Percentiles rank a stretch among this genome's conserved stretches.
Evolutionary conservation across 371 early-diverging fungal genomes (phyloP).

Genomic region (Entomophthora muscae): DNA sequence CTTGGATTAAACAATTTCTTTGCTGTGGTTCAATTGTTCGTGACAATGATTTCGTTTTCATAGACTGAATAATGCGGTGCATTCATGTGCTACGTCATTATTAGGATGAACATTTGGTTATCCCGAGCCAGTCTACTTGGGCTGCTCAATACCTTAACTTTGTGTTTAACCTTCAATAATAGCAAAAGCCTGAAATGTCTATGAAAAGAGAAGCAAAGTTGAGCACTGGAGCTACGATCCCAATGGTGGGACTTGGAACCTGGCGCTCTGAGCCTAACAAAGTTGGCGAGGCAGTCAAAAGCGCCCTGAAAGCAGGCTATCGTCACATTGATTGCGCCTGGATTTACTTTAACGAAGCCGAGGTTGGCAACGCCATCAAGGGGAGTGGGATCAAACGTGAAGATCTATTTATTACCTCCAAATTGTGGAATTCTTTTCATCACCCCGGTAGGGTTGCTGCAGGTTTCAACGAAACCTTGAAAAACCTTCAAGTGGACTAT

Average conservation of each 20-base stretch:
- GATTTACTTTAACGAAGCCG: slow-evolving; percentile 40
- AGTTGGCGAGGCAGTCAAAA: slow-evolving; percentile 6
- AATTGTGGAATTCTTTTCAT: slow-evolving; percentile 31
- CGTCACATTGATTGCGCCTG: slow-evolving; percentile 12
- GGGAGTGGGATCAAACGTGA: slow-evolving; percentile 36
- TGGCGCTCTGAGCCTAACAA: slow-evolving; percentile 9
- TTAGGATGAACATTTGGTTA: too few species aligned
- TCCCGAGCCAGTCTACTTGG: too few species aligned
- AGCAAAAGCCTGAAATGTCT: slow-evolving; percentile 2
- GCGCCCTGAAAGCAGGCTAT: slow-evolving; percentile 12
- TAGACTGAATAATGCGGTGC: too few species aligned
- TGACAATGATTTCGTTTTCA: too few species aligned
- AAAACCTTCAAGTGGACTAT: slow-evolving; percentile 32
- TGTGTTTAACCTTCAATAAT: too few species aligned
- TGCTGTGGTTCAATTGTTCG: too few species aligned
- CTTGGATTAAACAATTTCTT: too few species aligned
- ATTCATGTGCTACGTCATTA: too few species aligned
- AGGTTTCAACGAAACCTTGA: slow-evolving; percentile 17
- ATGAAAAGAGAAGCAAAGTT: not conserved
- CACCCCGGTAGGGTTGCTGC: slow-evolving; percentile 17
- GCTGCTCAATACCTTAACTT: too few species aligned
- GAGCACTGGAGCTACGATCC: slow-evolving; percentile 9
- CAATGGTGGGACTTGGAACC: slow-evolving; percentile 11
- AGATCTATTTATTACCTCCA: slow-evolving; percentile 50
- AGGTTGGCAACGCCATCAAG: slow-evolving; percentile 38